Conservation (phyloP, 2,329 filamentous ascomycete species). For the Pseudogymnoascus sp. region DNA sequence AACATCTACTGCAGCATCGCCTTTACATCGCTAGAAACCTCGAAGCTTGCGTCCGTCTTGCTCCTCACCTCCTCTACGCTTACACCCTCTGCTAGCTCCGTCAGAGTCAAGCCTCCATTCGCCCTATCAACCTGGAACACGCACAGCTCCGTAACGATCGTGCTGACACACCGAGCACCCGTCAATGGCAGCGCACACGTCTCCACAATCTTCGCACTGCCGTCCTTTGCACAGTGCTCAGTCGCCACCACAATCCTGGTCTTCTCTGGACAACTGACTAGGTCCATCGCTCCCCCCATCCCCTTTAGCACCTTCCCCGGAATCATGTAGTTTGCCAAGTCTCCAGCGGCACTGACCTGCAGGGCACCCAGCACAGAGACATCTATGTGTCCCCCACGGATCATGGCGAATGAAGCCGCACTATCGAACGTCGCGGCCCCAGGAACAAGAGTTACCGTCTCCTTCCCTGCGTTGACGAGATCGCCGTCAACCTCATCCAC, state of each 20-base stretch:
- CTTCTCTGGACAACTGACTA: conserved; percentile 62
- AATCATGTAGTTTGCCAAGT: conserved; percentile 86
- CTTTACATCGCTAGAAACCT: conserved; percentile 50
- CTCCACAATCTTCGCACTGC: conserved; percentile 58
- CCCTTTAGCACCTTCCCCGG: conserved; percentile 83
- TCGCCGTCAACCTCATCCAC: conserved; percentile 65
- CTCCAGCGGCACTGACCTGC: conserved; percentile 70
- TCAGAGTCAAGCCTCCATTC: conserved; percentile 56
- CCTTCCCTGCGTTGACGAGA: conserved; percentile 80
- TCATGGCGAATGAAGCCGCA: conserved; percentile 80
- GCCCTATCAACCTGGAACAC: conserved; percentile 62
- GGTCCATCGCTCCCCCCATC: conserved; percentile 74
- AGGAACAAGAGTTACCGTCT: conserved; percentile 72
- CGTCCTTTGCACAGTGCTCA: conserved; percentile 63
- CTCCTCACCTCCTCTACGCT: conserved; percentile 59
- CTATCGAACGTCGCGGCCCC: conserved; percentile 74
- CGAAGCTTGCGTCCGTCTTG: conserved; percentile 65
- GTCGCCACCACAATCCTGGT: conserved; percentile 68
- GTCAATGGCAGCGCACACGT: conserved; percentile 58
- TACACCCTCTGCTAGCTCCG: conserved; percentile 63
- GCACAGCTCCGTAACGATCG: conserved; percentile 67
- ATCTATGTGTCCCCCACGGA: conserved; percentile 75
- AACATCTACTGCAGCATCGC: conserved; percentile 29
- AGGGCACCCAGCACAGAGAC: conserved; percentile 77
- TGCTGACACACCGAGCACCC: conserved; percentile 59